These are phyloP conservation scores for Iris pallida DNA, from an alignment of 116 monocot species.

Conservation along the genomic window DNA sequence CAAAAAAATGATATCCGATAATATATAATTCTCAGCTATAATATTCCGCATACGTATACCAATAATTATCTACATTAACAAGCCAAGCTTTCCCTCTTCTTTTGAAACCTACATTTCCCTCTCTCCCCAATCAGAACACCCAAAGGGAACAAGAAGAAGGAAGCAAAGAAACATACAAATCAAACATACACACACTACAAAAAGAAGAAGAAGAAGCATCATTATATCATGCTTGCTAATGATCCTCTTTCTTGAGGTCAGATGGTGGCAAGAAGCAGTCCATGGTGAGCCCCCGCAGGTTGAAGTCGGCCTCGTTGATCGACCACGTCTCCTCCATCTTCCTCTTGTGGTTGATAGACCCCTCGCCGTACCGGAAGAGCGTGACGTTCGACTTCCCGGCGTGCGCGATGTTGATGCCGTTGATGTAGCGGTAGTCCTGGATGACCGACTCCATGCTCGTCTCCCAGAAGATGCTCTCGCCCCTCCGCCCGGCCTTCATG, in stretches of 20 bases:
- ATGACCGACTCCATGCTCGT: slow-evolving; percentile 77
- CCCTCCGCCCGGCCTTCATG: slow-evolving; percentile 46
- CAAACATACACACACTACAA: too few relatives aligned
- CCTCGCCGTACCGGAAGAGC: slow-evolving; percentile 77
- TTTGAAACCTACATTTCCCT: too few relatives aligned
- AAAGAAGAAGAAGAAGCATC: background rate
- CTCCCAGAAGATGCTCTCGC: slow-evolving; percentile 66
- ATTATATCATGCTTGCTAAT: background rate
- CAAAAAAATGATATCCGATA: too few relatives aligned
- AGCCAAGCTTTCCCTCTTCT: too few relatives aligned
- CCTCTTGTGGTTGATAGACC: slow-evolving; percentile 77
- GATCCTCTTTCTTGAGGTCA: slow-evolving; percentile 53
- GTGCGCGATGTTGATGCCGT: slow-evolving; percentile 86
- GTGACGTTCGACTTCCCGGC: slow-evolving; percentile 47
- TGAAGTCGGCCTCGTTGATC: slow-evolving; percentile 84
- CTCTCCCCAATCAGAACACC: too few relatives aligned
- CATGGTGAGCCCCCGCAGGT: slow-evolving; percentile 56
- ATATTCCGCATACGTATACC: too few relatives aligned
- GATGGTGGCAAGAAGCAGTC: slow-evolving; percentile 75
- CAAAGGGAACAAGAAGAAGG: too few relatives aligned
- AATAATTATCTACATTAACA: too few relatives aligned
- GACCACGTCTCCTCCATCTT: slow-evolving; percentile 84
- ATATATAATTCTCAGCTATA: too few relatives aligned
- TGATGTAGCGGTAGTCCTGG: slow-evolving; percentile 69
- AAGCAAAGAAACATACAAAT: too few relatives aligned